phyloP scores from a whole-genome alignment of 768 basidiomycete species.

The Termitomyces sp. region DNA sequence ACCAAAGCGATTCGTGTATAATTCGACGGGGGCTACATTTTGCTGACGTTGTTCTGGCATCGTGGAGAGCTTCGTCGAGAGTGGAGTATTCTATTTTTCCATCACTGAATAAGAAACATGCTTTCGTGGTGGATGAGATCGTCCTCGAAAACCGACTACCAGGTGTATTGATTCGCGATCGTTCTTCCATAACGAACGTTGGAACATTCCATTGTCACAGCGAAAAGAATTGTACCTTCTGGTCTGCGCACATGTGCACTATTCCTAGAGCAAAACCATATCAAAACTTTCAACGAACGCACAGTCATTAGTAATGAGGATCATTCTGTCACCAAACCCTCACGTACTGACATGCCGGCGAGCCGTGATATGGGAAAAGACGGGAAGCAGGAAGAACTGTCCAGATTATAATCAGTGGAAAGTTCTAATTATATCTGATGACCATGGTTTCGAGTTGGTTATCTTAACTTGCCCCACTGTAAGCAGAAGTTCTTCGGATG shows the following conservation, averaged over 20 bases:
- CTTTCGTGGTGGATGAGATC: background rate
- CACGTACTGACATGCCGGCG: background rate
- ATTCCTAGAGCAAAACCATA: background rate
- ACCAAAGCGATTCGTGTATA: slow-evolving; percentile 3
- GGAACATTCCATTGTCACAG: background rate
- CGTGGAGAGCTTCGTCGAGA: background rate
- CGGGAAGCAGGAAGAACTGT: background rate
- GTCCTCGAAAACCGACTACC: background rate
- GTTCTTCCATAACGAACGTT: background rate
- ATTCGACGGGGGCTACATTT: background rate
- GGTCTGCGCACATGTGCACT: background rate
- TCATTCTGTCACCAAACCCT: background rate
- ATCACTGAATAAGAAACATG: background rate
- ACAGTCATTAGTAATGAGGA: background rate
- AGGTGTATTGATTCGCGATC: background rate
- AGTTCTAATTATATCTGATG: background rate
- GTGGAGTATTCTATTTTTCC: background rate
- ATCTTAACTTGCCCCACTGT: background rate
- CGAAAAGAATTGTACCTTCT: background rate
- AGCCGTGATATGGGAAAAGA: background rate
- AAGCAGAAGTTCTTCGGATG: background rate
- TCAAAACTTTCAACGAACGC: background rate
- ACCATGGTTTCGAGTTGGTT: background rate
- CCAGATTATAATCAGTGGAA: background rate
- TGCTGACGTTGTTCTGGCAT: background rate